A percentile compares a stretch with the other conserved stretches of the same genome.
phyloP scores from a whole-genome alignment of 257 asterid species.

The Hygrophila difformis region DNA sequence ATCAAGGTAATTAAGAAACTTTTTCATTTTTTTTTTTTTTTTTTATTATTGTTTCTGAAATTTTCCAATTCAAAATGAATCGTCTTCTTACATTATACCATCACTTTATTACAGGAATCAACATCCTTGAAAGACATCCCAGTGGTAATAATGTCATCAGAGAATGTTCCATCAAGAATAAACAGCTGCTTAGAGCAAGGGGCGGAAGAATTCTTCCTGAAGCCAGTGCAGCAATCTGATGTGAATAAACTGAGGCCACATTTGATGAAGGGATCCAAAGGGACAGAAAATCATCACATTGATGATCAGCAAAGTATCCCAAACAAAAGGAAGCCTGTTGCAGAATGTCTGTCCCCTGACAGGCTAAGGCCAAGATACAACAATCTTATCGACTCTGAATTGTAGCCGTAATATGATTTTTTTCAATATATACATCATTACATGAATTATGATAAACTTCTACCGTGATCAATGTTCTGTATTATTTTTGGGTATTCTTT shows the following conservation, averaged over 20 bases:
- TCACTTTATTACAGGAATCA: too few species aligned
- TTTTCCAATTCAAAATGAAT: neutral
- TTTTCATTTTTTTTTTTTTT: neutral
- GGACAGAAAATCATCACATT: conserved; percentile 11
- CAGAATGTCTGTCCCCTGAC: conserved; percentile 31
- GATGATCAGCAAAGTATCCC: neutral
- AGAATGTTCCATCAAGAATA: conserved; percentile 45
- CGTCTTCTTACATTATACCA: neutral
- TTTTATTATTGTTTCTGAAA: neutral
- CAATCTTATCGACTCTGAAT: conserved; percentile 8
- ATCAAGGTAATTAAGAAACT: conserved; percentile 26
- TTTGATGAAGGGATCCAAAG: conserved; percentile 28
- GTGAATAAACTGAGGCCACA: conserved; percentile 37
- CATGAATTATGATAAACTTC: too few species aligned
- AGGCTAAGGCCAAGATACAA: conserved; percentile 34
- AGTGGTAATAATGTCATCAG: conserved; percentile 61
- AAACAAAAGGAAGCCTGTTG: conserved; percentile 28
- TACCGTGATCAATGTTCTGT: too few species aligned
- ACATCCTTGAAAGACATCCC: conserved; percentile 35
- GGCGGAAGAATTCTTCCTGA: conserved; percentile 43
- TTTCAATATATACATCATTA: too few species aligned
- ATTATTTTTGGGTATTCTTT: neutral
- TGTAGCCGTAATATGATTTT: too few species aligned
- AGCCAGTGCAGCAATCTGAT: conserved; percentile 38
- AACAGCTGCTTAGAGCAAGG: conserved; percentile 42